Evolutionary conservation across 192 early-diverging fungal species (phyloP).

Genomic region (Thoreauomyces humboldtii): DNA sequence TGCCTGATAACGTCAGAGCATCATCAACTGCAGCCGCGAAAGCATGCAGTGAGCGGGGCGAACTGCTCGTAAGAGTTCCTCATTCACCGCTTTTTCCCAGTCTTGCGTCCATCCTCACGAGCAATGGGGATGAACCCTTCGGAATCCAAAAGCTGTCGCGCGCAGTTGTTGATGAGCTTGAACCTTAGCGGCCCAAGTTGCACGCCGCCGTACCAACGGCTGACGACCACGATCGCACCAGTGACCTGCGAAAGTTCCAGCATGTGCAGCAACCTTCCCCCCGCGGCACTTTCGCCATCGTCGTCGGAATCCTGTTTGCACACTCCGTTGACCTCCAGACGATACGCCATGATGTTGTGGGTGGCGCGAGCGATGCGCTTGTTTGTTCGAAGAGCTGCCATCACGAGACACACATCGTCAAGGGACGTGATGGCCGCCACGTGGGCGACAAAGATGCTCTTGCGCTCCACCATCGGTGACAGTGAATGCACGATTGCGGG

Average conservation of each 20-base stretch:
- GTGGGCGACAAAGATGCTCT: conserved; percentile 84
- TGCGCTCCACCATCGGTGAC: conserved; percentile 68
- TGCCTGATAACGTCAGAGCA: too few species aligned
- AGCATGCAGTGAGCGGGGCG: too few species aligned
- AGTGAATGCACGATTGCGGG: conserved; percentile 54
- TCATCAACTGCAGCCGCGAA: too few species aligned
- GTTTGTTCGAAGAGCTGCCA: conserved; percentile 58
- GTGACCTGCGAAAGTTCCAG: conserved; percentile 69
- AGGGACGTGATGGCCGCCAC: conserved; percentile 56
- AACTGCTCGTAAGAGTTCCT: too few species aligned
- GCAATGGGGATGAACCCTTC: conserved; percentile 47
- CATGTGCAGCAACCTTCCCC: conserved; percentile 74
- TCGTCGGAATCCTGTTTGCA: conserved; percentile 80
- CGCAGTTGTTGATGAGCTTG: conserved; percentile 87
- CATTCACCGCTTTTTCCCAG: not conserved
- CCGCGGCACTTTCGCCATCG: conserved; percentile 92
- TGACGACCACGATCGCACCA: conserved; percentile 80
- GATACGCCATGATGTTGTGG: conserved; percentile 89
- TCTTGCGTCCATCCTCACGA: not conserved
- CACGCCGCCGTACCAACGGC: conserved; percentile 87
- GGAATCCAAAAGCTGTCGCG: conserved; percentile 64
- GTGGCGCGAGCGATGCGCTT: conserved; percentile 72
- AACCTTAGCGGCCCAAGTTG: conserved; percentile 82
- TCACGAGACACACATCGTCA: conserved; percentile 52
- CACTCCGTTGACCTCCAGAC: conserved; percentile 58